These are phyloP conservation scores for Trichophyton verrucosum DNA, from an alignment of 2,329 filamentous ascomycete species.

Conservation along the genomic window DNA sequence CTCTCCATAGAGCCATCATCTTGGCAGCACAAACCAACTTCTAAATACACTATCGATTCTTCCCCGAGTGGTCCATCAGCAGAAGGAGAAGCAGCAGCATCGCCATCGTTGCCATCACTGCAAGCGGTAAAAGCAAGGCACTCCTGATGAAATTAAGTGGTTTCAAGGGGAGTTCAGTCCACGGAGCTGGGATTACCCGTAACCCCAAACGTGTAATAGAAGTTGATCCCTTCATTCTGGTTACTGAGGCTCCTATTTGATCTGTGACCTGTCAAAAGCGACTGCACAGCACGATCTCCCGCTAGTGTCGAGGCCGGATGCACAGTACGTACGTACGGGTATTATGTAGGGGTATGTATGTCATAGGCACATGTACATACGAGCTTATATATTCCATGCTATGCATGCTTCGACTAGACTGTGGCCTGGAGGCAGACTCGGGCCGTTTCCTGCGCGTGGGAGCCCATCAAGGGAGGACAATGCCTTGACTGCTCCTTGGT, in stretches of 20 bases:
- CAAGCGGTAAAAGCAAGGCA: slow-evolving; percentile 18
- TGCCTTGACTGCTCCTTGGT: background rate
- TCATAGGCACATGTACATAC: background rate
- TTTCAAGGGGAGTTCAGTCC: slow-evolving; percentile 19
- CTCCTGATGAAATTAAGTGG: slow-evolving; percentile 20
- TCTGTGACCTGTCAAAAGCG: slow-evolving; percentile 34
- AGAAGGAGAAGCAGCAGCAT: background rate
- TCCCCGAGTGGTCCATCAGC: slow-evolving; percentile 4
- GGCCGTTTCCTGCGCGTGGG: background rate
- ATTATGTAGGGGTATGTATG: too few relatives aligned
- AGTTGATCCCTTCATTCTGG: slow-evolving; percentile 31
- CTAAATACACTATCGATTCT: slow-evolving; percentile 10
- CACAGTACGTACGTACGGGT: background rate
- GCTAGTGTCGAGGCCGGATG: slow-evolving; percentile 23
- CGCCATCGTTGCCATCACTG: background rate
- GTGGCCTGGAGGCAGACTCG: background rate
- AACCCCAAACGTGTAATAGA: slow-evolving; percentile 35
- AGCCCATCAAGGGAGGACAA: background rate
- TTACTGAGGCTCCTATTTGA: slow-evolving; percentile 25
- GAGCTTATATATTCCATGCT: background rate
- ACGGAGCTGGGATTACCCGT: slow-evolving; percentile 35
- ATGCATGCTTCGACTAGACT: too few relatives aligned
- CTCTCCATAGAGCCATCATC: background rate
- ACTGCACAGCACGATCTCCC: slow-evolving; percentile 46
- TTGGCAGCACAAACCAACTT: background rate